phyloP scores from a whole-genome alignment of 805 yeast genomes.

The Saturnispora silvae region DNA sequence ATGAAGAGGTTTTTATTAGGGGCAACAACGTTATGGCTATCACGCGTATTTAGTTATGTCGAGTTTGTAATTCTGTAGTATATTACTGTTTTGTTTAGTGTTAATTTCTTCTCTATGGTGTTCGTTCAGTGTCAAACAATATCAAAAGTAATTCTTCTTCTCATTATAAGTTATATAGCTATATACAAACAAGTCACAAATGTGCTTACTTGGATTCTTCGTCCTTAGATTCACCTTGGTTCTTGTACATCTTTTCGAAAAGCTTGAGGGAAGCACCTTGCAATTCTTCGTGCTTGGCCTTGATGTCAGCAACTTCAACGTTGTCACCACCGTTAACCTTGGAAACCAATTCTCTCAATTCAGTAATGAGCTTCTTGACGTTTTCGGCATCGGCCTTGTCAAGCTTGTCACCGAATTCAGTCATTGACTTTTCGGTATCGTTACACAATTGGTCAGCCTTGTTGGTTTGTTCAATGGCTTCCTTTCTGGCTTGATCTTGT shows the following conservation, averaged over 20 bases:
- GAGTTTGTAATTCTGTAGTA: too few species aligned
- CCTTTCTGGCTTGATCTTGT: conserved; percentile 47
- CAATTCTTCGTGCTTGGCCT: conserved; percentile 64
- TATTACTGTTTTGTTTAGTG: too few species aligned
- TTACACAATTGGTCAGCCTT: conserved; percentile 68
- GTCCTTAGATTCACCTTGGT: conserved; percentile 19
- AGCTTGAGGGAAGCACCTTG: conserved; percentile 67
- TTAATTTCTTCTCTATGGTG: too few species aligned
- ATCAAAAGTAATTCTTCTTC: not conserved
- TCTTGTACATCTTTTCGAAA: conserved; percentile 57
- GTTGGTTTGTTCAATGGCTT: conserved; percentile 62
- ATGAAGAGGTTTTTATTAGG: conserved; percentile 74
- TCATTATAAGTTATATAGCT: not conserved
- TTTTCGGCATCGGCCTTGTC: conserved; percentile 39
- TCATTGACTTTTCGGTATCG: conserved; percentile 81
- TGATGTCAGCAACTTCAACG: conserved; percentile 47
- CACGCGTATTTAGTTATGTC: conserved; percentile 6
- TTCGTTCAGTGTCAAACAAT: too few species aligned
- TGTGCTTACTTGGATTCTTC: conserved; percentile 10
- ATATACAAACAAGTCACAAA: not conserved
- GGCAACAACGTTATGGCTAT: conserved; percentile 69
- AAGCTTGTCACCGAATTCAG: conserved; percentile 58
- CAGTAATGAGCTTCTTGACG: conserved; percentile 43
- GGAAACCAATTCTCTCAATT: conserved; percentile 55
- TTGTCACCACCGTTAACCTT: conserved; percentile 43